Evolutionary conservation across 225 moss, liverwort and hornwort genomes (phyloP).

Genomic region (Polytrichum commune): DNA sequence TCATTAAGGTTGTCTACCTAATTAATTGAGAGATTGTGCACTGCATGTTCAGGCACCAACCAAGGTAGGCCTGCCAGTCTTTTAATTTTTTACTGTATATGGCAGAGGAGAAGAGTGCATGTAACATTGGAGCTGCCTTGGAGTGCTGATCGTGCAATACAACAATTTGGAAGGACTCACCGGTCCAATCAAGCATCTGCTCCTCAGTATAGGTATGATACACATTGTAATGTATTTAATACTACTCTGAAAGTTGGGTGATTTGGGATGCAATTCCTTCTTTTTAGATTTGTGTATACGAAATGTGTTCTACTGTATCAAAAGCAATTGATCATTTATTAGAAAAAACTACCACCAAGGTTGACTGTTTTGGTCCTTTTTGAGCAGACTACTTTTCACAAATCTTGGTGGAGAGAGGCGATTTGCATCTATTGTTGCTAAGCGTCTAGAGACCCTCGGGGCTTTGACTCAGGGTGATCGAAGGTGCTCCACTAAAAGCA

Average conservation of each 20-base stretch:
- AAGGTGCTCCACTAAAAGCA: slow-evolving; percentile 38
- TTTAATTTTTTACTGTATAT: not conserved
- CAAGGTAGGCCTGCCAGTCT: no score
- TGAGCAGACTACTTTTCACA: slow-evolving; percentile 76
- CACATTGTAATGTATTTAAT: no score
- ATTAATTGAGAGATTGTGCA: no score
- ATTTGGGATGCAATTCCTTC: no score
- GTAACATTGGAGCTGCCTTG: slow-evolving; percentile 96
- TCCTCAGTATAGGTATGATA: slow-evolving; percentile 77
- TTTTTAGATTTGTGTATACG: no score
- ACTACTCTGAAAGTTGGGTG: no score
- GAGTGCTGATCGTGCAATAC: slow-evolving; percentile 99
- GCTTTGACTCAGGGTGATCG: slow-evolving; percentile 99
- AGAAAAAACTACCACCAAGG: not conserved
- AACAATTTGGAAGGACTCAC: slow-evolving; percentile 99
- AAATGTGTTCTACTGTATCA: no score
- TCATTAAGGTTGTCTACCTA: not conserved
- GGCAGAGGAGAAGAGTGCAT: slow-evolving; percentile 92
- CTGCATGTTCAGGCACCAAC: no score
- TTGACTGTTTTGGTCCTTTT: slow-evolving; percentile 8
- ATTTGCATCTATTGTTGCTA: slow-evolving; percentile 98
- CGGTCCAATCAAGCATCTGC: slow-evolving; percentile 98
- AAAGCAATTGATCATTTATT: no score
- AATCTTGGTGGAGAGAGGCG: slow-evolving; percentile 97
- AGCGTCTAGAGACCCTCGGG: slow-evolving; percentile 92